Evolutionary conservation across 2,329 filamentous ascomycete genomes (phyloP).

Genomic region (Penicillium sp.): DNA sequence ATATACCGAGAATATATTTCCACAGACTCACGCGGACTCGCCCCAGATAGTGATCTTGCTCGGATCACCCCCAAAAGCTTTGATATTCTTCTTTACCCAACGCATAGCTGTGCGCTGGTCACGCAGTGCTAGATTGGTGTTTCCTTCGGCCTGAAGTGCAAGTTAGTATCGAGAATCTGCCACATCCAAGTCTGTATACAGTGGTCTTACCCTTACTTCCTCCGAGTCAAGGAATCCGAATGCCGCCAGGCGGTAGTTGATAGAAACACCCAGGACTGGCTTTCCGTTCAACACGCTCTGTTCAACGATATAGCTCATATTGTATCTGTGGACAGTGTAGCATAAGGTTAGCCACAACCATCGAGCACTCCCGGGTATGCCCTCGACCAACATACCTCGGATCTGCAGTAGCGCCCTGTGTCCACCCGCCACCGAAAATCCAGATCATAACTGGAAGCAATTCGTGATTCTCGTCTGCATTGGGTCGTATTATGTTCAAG

Average conservation of each 20-base stretch:
- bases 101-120: slow-evolving; percentile 39
- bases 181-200: not conserved
- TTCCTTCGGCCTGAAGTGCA: slow-evolving; percentile 25
- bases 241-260: slow-evolving; percentile 33
- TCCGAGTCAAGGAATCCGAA: slow-evolving; percentile 36
- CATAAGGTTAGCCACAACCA: not conserved
- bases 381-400: slow-evolving; percentile 24
- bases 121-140: slow-evolving; percentile 32
- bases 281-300: slow-evolving; percentile 31
- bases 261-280: slow-evolving; percentile 33
- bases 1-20: not conserved
- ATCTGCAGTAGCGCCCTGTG: slow-evolving; percentile 33
- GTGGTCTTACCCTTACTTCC: slow-evolving; percentile 27
- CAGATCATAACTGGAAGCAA: slow-evolving; percentile 33
- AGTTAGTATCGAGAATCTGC: not conserved
- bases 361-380: not conserved
- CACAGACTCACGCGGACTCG: slow-evolving; percentile 32
- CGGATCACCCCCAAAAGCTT: slow-evolving; percentile 35
- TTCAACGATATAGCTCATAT: slow-evolving; percentile 34
- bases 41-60: slow-evolving; percentile 40
- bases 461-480: not conserved
- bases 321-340: slow-evolving; percentile 23
- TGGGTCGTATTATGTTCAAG: slow-evolving; percentile 29
- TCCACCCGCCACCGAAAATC: slow-evolving; percentile 36
- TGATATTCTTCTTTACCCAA: slow-evolving; percentile 40